Evolutionary conservation across 345 rosid species (phyloP).

Genomic region (Salix suchowensis): DNA sequence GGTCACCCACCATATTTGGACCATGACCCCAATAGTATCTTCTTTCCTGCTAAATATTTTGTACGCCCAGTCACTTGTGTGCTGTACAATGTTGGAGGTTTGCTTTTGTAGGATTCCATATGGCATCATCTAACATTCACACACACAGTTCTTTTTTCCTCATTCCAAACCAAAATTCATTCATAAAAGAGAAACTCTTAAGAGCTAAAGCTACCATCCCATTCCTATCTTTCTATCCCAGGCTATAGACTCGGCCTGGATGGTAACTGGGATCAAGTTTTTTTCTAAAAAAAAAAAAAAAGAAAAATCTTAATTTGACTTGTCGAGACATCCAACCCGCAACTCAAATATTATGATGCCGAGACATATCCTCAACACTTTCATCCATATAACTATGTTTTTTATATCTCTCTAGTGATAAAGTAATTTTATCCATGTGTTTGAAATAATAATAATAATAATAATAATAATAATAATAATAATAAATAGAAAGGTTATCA

Average conservation of each 20-base stretch:
- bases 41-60: neutral
- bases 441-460: neutral
- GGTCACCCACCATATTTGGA: constrained; percentile 29
- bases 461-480: neutral
- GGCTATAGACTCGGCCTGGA: no score
- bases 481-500: neutral
- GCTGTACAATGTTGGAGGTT: constrained; percentile 24
- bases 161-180: constrained; percentile 14
- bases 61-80: constrained; percentile 10
- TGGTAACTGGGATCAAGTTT: no score
- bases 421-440: no score
- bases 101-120: constrained; percentile 31
- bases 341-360: no score
- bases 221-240: no score
- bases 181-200: constrained; percentile 26
- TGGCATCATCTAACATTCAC: constrained; percentile 16
- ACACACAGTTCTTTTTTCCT: neutral
- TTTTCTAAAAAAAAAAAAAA: no score
- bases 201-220: constrained; percentile 41
- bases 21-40: constrained; percentile 8
- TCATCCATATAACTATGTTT: no score
- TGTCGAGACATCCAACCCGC: no score
- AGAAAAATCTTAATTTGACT: no score
- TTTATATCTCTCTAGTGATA: no score
- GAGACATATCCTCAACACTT: no score